Conservation (phyloP, 805 yeast species). For the Saturnispora halmiae region DNA sequence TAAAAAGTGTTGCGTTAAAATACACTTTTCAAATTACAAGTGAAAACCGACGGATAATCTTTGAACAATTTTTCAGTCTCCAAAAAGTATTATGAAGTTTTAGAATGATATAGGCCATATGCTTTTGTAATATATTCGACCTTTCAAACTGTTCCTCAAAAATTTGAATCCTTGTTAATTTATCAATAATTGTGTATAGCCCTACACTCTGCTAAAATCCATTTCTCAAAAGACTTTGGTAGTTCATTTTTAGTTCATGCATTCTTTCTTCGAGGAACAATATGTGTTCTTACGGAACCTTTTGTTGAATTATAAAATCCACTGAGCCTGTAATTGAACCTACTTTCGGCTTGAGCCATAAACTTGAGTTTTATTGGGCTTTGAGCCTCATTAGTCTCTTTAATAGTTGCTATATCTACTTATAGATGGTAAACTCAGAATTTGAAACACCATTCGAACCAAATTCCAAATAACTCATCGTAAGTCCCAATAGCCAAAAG, state of each 20-base stretch:
- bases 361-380: too few species aligned
- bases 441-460: slow-evolving; percentile 11
- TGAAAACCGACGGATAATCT: too few species aligned
- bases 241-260: slow-evolving; percentile 5
- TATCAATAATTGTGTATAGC: slow-evolving; percentile 11
- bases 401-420: too few species aligned
- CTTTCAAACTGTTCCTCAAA: slow-evolving; percentile 9
- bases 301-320: background rate
- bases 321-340: background rate
- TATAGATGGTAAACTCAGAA: slow-evolving; percentile 15
- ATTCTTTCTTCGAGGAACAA: slow-evolving; percentile 5
- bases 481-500: slow-evolving; percentile 13
- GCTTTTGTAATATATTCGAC: too few species aligned
- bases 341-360: too few species aligned
- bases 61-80: too few species aligned
- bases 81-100: too few species aligned
- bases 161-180: slow-evolving; percentile 10
- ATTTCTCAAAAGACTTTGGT: background rate
- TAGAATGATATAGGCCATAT: too few species aligned
- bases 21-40: too few species aligned
- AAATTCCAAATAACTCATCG: slow-evolving; percentile 4
- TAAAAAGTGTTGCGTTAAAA: too few species aligned
- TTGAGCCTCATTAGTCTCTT: too few species aligned
- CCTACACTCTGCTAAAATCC: slow-evolving; percentile 13
- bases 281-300: slow-evolving; percentile 4